These are phyloP conservation scores for Talaromyces sp. DNA, from an alignment of 2,329 filamentous ascomycete species.

Conservation along the genomic window DNA sequence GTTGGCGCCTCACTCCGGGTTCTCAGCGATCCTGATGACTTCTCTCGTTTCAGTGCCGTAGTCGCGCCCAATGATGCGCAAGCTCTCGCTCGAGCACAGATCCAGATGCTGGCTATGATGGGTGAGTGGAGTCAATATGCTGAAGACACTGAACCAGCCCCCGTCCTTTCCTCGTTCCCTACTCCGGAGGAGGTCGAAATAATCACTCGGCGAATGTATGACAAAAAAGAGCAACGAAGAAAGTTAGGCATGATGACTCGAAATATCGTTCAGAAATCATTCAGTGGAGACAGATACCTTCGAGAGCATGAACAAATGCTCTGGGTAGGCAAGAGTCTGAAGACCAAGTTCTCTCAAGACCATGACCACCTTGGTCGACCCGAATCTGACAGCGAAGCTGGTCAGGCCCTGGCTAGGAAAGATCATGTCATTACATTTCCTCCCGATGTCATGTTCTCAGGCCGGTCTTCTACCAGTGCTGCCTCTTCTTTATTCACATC, in stretches of 20 bases:
- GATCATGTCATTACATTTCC: constrained; percentile 34
- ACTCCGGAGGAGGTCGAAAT: constrained; percentile 47
- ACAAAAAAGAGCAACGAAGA: constrained; percentile 52
- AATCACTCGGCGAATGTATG: constrained; percentile 56
- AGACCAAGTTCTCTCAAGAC: constrained; percentile 16
- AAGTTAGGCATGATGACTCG: constrained; percentile 56
- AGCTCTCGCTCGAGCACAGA: constrained; percentile 57
- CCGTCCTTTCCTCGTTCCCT: constrained; percentile 45
- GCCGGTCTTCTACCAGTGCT: constrained; percentile 28
- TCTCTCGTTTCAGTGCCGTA: constrained; percentile 54
- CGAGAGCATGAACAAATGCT: constrained; percentile 60
- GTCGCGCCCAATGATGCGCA: constrained; percentile 61
- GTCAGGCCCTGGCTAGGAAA: constrained; percentile 23
- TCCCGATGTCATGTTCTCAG: constrained; percentile 27
- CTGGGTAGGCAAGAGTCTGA: constrained; percentile 42
- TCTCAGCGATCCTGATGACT: constrained; percentile 39
- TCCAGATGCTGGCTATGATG: constrained; percentile 57
- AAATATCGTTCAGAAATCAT: constrained; percentile 55
- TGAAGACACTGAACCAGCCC: constrained; percentile 43
- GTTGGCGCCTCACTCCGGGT: constrained; percentile 38
- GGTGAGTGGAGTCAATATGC: constrained; percentile 58
- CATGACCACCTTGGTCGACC: constrained; percentile 18
- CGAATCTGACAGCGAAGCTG: constrained; percentile 22
- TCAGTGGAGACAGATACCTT: constrained; percentile 55
- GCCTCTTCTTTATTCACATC: constrained; percentile 27